Evolutionary conservation across 1,139 yeast species (phyloP).

Genomic region (Nadsonia commutata): DNA sequence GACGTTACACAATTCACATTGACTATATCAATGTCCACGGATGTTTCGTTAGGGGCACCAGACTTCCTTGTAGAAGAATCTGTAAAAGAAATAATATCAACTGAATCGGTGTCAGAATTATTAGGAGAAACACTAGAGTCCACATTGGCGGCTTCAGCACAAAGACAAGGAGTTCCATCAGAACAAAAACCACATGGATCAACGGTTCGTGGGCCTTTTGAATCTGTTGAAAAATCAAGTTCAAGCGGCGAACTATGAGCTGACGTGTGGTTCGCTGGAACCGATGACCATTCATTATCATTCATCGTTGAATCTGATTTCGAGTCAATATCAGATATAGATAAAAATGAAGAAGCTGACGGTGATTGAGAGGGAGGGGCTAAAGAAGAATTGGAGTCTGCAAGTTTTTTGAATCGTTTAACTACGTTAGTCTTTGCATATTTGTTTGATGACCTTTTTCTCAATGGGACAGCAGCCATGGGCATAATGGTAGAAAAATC

Average conservation of each 20-base stretch:
- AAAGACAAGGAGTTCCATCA: slow-evolving; percentile 79
- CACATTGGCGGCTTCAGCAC: slow-evolving; percentile 49
- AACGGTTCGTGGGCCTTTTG: slow-evolving; percentile 14
- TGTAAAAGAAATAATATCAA: too few species aligned
- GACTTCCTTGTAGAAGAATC: too few species aligned
- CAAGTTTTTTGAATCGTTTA: slow-evolving; percentile 8
- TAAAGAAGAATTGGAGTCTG: slow-evolving; percentile 4
- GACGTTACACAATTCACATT: too few species aligned
- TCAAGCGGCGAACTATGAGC: slow-evolving; percentile 1
- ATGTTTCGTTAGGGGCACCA: too few species aligned
- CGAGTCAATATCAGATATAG: background rate
- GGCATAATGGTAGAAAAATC: slow-evolving; percentile 13
- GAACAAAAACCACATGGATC: slow-evolving; percentile 86
- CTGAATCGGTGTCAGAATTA: background rate
- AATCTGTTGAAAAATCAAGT: background rate
- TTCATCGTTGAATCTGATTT: background rate
- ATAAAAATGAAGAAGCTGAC: background rate
- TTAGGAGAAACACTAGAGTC: background rate
- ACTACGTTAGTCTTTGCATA: slow-evolving; percentile 4
- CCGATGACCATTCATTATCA: slow-evolving; percentile 1
- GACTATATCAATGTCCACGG: too few species aligned
- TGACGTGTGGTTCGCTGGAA: background rate
- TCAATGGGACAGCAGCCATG: slow-evolving; percentile 15
- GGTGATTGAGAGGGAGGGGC: slow-evolving; percentile 1
- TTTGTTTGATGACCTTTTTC: slow-evolving; percentile 7